These are phyloP conservation scores for Melocanna baccifera DNA, from an alignment of 176 grass and related monocot species.

Conservation along the genomic window DNA sequence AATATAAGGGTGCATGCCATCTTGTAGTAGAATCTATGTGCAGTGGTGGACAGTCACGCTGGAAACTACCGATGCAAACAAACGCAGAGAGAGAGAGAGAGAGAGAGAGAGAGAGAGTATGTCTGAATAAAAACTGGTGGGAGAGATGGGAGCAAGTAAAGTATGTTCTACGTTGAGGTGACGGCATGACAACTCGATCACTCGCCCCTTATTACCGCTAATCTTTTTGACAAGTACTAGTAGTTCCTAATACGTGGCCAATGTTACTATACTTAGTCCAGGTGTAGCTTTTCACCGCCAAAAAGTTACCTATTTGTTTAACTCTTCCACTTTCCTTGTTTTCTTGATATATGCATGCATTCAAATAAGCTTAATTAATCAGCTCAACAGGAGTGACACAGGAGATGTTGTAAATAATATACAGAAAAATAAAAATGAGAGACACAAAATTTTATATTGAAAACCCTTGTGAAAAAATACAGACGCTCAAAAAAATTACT, in stretches of 20 bases:
- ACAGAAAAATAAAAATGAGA: no score
- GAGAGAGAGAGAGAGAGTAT: neutral
- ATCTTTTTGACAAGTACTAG: neutral
- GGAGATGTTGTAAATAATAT: no score
- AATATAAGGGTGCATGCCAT: neutral
- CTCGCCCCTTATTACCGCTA: constrained; percentile 13
- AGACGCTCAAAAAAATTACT: no score
- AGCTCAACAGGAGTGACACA: neutral
- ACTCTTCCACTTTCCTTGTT: neutral
- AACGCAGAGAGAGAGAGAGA: neutral
- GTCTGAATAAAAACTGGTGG: neutral
- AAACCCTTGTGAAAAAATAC: no score
- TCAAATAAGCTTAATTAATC: neutral
- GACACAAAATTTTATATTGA: no score
- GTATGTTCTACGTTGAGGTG: constrained; percentile 48
- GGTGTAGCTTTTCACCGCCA: constrained; percentile 36
- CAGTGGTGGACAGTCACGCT: neutral
- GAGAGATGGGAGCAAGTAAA: constrained; percentile 26
- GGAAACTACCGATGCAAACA: constrained; percentile 23
- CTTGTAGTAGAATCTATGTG: constrained; percentile 28
- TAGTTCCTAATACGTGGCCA: constrained; percentile 4
- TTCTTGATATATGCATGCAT: neutral
- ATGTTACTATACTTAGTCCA: constrained; percentile 33
- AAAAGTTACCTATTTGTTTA: neutral
- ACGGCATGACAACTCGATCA: constrained; percentile 39